phyloP scores from a whole-genome alignment of 2,329 filamentous ascomycete genomes.

The Drechmeria coniospora region DNA sequence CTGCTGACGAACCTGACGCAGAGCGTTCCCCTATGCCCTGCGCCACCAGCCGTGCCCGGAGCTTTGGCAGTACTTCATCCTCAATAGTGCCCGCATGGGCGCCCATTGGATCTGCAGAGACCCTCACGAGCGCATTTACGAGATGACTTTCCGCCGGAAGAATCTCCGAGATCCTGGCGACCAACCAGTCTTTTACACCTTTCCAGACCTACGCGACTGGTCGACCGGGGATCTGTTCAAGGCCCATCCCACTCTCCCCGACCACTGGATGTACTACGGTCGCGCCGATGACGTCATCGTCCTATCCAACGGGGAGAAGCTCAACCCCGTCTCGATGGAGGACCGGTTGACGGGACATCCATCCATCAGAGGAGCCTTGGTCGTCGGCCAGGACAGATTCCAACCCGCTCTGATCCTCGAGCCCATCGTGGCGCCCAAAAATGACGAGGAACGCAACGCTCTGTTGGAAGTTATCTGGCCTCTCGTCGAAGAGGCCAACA shows the following conservation, averaged over 20 bases:
- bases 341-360: constrained; percentile 14
- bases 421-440: constrained; percentile 15
- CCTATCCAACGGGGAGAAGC: constrained; percentile 24
- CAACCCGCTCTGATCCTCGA: constrained; percentile 33
- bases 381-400: constrained; percentile 29
- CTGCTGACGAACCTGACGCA: constrained; percentile 5
- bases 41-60: constrained; percentile 15
- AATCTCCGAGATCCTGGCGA: constrained; percentile 7
- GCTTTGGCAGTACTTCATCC: constrained; percentile 26
- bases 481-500: constrained; percentile 24
- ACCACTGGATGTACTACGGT: constrained; percentile 20
- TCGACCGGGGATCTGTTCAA: constrained; percentile 28
- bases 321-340: constrained; percentile 24
- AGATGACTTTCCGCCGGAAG: constrained; percentile 14
- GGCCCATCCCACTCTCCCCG: constrained; percentile 15
- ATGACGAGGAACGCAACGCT: constrained; percentile 6
- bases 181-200: constrained; percentile 24
- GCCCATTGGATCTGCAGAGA: constrained; percentile 19
- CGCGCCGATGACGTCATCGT: constrained; percentile 25
- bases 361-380: constrained; percentile 13
- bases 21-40: constrained; percentile 18
- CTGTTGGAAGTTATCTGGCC: constrained; percentile 30
- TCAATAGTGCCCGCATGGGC: constrained; percentile 22
- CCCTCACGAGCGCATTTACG: constrained; percentile 3
- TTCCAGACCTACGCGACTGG: constrained; percentile 23